Evolutionary conservation across 768 basidiomycete species (phyloP).

Genomic region (Melanogaster broomeanus): DNA sequence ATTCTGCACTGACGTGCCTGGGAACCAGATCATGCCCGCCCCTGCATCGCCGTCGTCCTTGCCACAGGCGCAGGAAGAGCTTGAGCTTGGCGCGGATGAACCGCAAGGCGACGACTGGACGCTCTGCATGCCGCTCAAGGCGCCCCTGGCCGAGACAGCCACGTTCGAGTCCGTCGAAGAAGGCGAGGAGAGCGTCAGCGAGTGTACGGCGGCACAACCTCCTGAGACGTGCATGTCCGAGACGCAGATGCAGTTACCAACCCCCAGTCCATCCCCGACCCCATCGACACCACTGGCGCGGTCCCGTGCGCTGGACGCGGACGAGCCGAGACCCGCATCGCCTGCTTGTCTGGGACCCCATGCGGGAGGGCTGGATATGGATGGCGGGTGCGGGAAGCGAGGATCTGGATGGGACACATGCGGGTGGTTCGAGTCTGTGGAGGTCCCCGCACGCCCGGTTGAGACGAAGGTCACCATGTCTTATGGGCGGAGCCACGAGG

Average conservation of each 20-base stretch:
- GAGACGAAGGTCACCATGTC: slow-evolving; percentile 8
- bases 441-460: background rate
- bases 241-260: slow-evolving; percentile 21
- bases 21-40: slow-evolving; percentile 16
- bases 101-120: slow-evolving; percentile 30
- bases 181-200: slow-evolving; percentile 1
- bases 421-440: slow-evolving; percentile 31
- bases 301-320: slow-evolving; percentile 5
- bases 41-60: background rate
- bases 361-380: slow-evolving; percentile 31
- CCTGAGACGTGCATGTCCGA: background rate
- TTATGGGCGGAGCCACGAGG: slow-evolving; percentile 3
- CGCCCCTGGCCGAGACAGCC: background rate
- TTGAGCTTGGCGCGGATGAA: slow-evolving; percentile 6
- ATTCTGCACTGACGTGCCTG: slow-evolving; percentile 28
- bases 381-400: slow-evolving; percentile 31
- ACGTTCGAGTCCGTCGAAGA: background rate
- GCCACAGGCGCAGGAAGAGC: background rate
- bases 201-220: slow-evolving; percentile 2
- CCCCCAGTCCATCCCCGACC: slow-evolving; percentile 30
- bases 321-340: slow-evolving; percentile 12
- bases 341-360: slow-evolving; percentile 27
- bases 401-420: slow-evolving; percentile 34
- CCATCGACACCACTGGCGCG: slow-evolving; percentile 3
- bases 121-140: slow-evolving; percentile 33